phyloP scores from a whole-genome alignment of 768 basidiomycete species.

The Tephrocybe sp. region DNA sequence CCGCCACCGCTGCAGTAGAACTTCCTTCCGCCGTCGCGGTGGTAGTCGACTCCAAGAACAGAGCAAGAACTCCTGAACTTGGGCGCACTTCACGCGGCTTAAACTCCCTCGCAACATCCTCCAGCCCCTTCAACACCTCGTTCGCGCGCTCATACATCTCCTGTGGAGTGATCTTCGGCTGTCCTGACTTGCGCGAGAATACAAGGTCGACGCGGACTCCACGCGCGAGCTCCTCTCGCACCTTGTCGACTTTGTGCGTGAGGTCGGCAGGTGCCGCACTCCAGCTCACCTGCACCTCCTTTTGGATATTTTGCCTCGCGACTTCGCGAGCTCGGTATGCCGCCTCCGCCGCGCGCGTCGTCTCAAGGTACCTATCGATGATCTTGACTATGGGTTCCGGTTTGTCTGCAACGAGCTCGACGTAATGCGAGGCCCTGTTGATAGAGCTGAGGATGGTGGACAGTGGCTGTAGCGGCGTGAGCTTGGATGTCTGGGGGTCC shows the following conservation, averaged over 20 bases:
- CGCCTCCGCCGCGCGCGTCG: conserved; percentile 35
- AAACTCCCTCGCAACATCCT: conserved; percentile 55
- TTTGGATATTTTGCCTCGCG: conserved; percentile 35
- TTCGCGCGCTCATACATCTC: conserved; percentile 42
- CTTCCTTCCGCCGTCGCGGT: too few relatives aligned
- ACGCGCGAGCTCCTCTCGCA: conserved; percentile 55
- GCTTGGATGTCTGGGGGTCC: conserved; percentile 43
- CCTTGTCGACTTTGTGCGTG: conserved; percentile 64
- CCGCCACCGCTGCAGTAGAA: not conserved
- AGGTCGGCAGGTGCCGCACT: conserved; percentile 57
- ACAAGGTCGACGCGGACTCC: conserved; percentile 58
- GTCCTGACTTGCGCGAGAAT: conserved; percentile 49
- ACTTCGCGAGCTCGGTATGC: conserved; percentile 36
- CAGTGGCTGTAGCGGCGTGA: conserved; percentile 36
- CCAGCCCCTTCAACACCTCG: conserved; percentile 38
- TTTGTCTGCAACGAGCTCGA: conserved; percentile 52
- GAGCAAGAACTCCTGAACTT: conserved; percentile 26
- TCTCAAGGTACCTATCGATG: conserved; percentile 43
- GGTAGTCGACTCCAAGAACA: conserved; percentile 51
- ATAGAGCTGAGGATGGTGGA: conserved; percentile 42
- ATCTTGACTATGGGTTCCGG: conserved; percentile 65
- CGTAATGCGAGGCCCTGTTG: conserved; percentile 38
- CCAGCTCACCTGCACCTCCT: conserved; percentile 79
- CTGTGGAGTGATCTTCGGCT: conserved; percentile 28
- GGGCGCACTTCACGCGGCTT: conserved; percentile 40